Percentiles rank a stretch among this genome's conserved stretches.
Evolutionary conservation across 2,329 filamentous ascomycete species (phyloP).

Genomic region (Xylaria polymorpha): DNA sequence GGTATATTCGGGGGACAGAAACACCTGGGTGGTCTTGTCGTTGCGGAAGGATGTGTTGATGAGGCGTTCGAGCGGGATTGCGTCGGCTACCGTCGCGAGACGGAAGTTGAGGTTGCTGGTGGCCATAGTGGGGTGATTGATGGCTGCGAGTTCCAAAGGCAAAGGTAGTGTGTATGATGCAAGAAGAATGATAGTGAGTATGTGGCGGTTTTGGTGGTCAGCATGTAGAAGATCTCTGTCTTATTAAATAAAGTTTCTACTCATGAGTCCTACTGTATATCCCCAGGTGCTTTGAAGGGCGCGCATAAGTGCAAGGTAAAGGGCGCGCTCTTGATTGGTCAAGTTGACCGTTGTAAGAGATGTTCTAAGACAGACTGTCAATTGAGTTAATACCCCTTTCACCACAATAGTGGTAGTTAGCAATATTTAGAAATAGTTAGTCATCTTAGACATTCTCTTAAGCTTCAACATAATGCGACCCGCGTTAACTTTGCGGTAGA

Average conservation of each 20-base stretch:
- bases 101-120: constrained; percentile 36
- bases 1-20: constrained; percentile 36
- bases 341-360: not conserved
- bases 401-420: not conserved
- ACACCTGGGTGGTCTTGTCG: constrained; percentile 38
- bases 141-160: not conserved
- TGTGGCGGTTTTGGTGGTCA: not conserved
- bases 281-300: constrained; percentile 12
- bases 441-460: not conserved
- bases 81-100: constrained; percentile 41
- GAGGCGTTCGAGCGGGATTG: constrained; percentile 34
- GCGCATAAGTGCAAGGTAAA: constrained; percentile 21
- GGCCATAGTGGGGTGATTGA: not conserved
- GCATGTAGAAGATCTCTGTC: not conserved
- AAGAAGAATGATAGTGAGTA: not conserved
- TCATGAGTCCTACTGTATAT: not conserved
- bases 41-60: constrained; percentile 40
- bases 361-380: not conserved
- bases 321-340: constrained; percentile 25
- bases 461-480: not conserved
- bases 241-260: constrained; percentile 13
- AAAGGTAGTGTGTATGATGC: not conserved
- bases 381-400: not conserved
- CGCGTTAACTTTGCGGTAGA: not conserved
- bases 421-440: not conserved